Conservation (phyloP, 805 yeast genomes). For the Tetrapisispora namnaoensis region DNA sequence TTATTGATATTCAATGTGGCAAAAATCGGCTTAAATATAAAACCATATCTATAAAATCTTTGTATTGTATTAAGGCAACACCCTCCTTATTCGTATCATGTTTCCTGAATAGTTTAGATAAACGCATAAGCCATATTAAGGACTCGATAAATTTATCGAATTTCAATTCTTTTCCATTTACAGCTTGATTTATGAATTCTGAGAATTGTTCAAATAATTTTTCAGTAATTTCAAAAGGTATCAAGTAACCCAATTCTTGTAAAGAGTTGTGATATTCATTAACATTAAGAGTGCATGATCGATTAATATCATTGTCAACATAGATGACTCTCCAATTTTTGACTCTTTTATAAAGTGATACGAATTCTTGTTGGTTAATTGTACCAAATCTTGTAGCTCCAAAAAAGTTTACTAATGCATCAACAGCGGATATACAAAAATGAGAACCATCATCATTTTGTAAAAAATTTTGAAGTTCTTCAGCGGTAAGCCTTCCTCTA, state of each 20-base stretch:
- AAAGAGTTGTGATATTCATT: constrained; percentile 28
- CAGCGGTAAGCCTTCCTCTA: constrained; percentile 25
- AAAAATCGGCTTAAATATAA: constrained; percentile 30
- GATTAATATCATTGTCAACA: constrained; percentile 29
- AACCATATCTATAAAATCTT: constrained; percentile 52
- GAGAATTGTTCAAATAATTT: constrained; percentile 30
- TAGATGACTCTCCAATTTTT: constrained; percentile 30
- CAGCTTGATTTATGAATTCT: constrained; percentile 22
- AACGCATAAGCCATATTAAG: constrained; percentile 62
- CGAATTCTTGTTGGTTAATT: constrained; percentile 25
- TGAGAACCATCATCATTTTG: constrained; percentile 29
- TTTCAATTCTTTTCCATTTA: constrained; percentile 37
- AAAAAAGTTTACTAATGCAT: constrained; percentile 27
- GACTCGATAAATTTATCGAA: constrained; percentile 79
- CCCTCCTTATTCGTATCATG: constrained; percentile 71
- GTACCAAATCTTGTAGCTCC: constrained; percentile 30
- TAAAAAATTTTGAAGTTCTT: constrained; percentile 26
- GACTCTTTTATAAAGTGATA: constrained; percentile 26
- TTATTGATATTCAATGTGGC: constrained; percentile 15
- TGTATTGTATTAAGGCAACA: constrained; percentile 53
- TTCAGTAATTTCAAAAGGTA: constrained; percentile 29
- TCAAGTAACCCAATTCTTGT: constrained; percentile 27
- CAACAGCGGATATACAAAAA: constrained; percentile 28
- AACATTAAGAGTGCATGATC: constrained; percentile 24
- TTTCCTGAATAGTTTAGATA: constrained; percentile 70